Conservation (phyloP, 176 grass and related monocot species). For the Rhipidocladum racemiflorum region DNA sequence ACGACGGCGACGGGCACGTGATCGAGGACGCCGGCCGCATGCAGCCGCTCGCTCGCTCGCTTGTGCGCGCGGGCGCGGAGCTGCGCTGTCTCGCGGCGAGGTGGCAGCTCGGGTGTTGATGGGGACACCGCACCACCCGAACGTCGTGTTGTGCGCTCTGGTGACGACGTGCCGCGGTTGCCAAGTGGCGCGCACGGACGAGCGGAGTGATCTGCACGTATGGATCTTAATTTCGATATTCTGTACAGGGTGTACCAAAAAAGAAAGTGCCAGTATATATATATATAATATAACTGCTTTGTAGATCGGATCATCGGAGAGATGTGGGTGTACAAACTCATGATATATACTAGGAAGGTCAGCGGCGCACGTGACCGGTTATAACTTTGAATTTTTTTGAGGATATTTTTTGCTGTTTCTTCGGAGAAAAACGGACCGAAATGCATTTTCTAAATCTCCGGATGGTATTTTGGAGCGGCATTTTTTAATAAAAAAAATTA, state of each 20-base stretch:
- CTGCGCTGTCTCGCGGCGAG: constrained; percentile 33
- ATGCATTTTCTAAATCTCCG: too few species aligned
- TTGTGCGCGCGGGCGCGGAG: not conserved
- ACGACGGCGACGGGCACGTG: constrained; percentile 12
- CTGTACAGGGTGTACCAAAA: not conserved
- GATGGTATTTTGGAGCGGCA: too few species aligned
- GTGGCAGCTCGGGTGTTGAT: constrained; percentile 23
- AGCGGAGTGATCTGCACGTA: not conserved
- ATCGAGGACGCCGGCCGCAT: not conserved
- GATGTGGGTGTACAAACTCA: not conserved
- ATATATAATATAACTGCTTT: too few species aligned
- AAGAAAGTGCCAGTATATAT: too few species aligned
- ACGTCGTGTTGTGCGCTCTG: not conserved
- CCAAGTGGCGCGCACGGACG: not conserved
- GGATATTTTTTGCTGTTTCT: too few species aligned
- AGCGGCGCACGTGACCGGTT: too few species aligned
- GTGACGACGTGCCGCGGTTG: not conserved
- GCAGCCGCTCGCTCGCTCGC: not conserved
- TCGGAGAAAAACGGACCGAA: too few species aligned
- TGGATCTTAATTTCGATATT: not conserved
- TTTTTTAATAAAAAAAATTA: too few species aligned
- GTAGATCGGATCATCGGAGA: not conserved
- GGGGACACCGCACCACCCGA: not conserved
- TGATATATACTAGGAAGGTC: too few species aligned
- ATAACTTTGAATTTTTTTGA: too few species aligned